Conservation (phyloP, 371 early-diverging fungal genomes). For the Scutellospora calospora region DNA sequence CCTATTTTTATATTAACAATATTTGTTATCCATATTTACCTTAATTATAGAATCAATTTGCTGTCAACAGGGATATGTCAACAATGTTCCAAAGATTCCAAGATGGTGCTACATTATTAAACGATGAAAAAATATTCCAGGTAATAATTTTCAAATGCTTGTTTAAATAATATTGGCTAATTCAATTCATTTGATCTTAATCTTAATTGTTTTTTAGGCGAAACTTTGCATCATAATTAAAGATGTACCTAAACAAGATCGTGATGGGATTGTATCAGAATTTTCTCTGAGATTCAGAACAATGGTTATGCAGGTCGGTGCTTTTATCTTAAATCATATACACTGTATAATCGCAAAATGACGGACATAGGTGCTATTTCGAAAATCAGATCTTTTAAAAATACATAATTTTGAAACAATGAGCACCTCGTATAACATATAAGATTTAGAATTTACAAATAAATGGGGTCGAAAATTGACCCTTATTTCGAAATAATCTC, state of each 20-base stretch:
- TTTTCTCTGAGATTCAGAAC: neutral
- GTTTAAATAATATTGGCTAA: too few species aligned
- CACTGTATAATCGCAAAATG: too few species aligned
- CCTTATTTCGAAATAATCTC: too few species aligned
- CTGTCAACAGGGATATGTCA: slow-evolving; percentile 40
- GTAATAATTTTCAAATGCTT: neutral
- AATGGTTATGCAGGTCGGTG: neutral
- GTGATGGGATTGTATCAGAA: slow-evolving; percentile 11
- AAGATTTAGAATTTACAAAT: too few species aligned
- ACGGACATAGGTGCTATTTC: too few species aligned
- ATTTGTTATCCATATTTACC: neutral
- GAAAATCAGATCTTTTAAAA: too few species aligned
- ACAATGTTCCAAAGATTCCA: slow-evolving; percentile 41
- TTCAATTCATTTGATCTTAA: too few species aligned
- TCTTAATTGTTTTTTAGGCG: slow-evolving; percentile 18
- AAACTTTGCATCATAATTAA: slow-evolving; percentile 41
- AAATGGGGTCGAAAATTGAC: too few species aligned
- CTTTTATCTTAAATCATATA: too few species aligned
- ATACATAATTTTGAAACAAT: too few species aligned
- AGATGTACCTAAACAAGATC: slow-evolving; percentile 26
- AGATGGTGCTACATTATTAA: slow-evolving; percentile 30
- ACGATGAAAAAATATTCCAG: slow-evolving; percentile 32
- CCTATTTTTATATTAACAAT: neutral
- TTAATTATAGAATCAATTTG: slow-evolving; percentile 32
- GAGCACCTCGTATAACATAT: too few species aligned